A percentile compares a stretch with the other conserved stretches of the same genome.
Conservation (phyloP, 768 basidiomycete species). For the Hygrophoropsis aurantiaca region DNA sequence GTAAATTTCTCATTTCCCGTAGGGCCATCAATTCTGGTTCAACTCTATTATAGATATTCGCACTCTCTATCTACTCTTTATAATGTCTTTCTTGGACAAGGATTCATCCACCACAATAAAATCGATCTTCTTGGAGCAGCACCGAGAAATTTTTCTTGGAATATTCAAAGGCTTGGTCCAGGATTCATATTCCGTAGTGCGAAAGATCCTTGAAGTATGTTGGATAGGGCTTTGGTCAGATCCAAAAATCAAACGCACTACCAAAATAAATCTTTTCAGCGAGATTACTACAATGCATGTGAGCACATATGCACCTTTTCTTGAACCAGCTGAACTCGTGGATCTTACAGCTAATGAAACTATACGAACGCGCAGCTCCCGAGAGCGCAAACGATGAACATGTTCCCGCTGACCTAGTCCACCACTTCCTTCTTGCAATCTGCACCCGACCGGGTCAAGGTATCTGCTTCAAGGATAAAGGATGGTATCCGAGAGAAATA, state of each 20-base stretch:
- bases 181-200: conserved; percentile 61
- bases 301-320: conserved; percentile 14
- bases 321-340: neutral
- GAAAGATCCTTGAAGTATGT: conserved; percentile 66
- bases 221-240: conserved; percentile 83
- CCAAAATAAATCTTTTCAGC: conserved; percentile 72
- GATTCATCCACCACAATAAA: conserved; percentile 54
- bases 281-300: conserved; percentile 68
- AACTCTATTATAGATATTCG: conserved; percentile 61
- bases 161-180: conserved; percentile 74
- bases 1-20: conserved; percentile 31
- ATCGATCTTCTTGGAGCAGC: conserved; percentile 66
- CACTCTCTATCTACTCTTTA: conserved; percentile 69
- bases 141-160: conserved; percentile 58
- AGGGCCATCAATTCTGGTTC: neutral
- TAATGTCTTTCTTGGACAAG: conserved; percentile 68
- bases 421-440: conserved; percentile 85
- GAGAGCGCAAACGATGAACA: conserved; percentile 52
- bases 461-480: conserved; percentile 84
- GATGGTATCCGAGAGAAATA: conserved; percentile 83
- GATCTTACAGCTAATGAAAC: conserved; percentile 56
- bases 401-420: conserved; percentile 74
- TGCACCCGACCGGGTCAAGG: conserved; percentile 81
- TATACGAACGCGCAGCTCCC: conserved; percentile 62
- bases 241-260: conserved; percentile 63